phyloP scores from a whole-genome alignment of 345 rosid genomes.

The Eutrema yunnanense region DNA sequence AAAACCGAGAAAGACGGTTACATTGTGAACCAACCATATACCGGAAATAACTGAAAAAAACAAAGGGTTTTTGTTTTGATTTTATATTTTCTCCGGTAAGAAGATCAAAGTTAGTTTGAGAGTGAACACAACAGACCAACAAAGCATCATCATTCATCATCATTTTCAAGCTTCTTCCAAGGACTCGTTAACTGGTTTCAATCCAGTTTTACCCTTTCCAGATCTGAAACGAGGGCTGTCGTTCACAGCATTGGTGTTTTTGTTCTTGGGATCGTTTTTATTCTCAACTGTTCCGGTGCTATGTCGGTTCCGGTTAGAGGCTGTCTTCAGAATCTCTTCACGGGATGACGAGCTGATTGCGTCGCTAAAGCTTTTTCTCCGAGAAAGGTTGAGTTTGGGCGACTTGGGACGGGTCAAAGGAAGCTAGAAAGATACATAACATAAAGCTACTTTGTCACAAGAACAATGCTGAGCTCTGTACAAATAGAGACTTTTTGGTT shows the following conservation, averaged over 20 bases:
- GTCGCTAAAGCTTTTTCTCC: conserved; percentile 65
- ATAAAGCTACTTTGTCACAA: conserved; percentile 1
- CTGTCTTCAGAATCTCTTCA: conserved; percentile 16
- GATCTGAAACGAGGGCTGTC: conserved; percentile 34
- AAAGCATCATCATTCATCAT: conserved; percentile 18
- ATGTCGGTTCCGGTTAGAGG: conserved; percentile 23
- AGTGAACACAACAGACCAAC: conserved; percentile 16
- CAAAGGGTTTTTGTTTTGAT: conserved; percentile 18
- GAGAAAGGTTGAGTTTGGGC: conserved; percentile 46
- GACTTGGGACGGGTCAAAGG: conserved; percentile 85
- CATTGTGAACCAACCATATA: conserved; percentile 18
- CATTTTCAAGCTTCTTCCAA: conserved; percentile 36
- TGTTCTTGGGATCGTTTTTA: conserved; percentile 22
- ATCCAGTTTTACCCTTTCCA: conserved; percentile 38
- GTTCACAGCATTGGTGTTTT: conserved; percentile 15
- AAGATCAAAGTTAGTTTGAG: conserved; percentile 18
- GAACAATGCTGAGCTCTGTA: neutral
- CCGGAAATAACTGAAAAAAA: conserved; percentile 23
- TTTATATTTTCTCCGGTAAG: conserved; percentile 3
- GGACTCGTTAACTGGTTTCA: conserved; percentile 35
- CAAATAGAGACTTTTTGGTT: neutral
- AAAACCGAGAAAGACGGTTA: conserved; percentile 19
- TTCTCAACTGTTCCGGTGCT: conserved; percentile 41
- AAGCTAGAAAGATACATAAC: conserved; percentile 30
- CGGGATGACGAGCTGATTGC: conserved; percentile 28